These are phyloP conservation scores for Penicillium sp. DNA, from an alignment of 2,329 filamentous ascomycete genomes.

Conservation along the genomic window DNA sequence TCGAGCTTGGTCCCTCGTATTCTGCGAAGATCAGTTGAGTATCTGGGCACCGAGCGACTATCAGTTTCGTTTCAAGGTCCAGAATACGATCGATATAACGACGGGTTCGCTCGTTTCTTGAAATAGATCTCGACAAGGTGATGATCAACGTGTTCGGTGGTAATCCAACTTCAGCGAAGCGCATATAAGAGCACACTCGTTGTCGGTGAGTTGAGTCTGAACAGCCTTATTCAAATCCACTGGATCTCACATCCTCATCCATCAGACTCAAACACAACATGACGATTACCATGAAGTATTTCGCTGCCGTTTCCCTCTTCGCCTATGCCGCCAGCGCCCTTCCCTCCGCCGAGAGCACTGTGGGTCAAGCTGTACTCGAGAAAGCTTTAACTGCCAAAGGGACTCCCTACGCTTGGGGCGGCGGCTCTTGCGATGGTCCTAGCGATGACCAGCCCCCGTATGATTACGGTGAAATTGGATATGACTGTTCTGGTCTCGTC, in stretches of 20 bases:
- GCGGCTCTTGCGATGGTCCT: slow-evolving; percentile 32
- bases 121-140: not conserved
- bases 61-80: not conserved
- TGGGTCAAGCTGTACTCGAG: slow-evolving; percentile 47
- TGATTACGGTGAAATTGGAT: slow-evolving; percentile 31
- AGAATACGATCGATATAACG: not conserved
- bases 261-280: not conserved
- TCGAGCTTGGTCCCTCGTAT: not conserved
- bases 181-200: not conserved
- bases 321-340: slow-evolving; percentile 23
- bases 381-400: slow-evolving; percentile 56
- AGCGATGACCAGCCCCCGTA: slow-evolving; percentile 30
- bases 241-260: not conserved
- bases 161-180: not conserved
- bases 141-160: not conserved
- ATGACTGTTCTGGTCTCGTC: slow-evolving; percentile 35
- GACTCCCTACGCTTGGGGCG: slow-evolving; percentile 39
- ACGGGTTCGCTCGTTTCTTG: not conserved
- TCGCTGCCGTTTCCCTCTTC: slow-evolving; percentile 7
- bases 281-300: slow-evolving; percentile 3
- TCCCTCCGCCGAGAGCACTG: slow-evolving; percentile 9
- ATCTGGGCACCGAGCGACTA: not conserved
- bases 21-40: not conserved
- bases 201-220: not conserved
- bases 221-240: too few relatives aligned